phyloP scores from a whole-genome alignment of 2,329 filamentous ascomycete genomes.

The Aspergillus hortae region DNA sequence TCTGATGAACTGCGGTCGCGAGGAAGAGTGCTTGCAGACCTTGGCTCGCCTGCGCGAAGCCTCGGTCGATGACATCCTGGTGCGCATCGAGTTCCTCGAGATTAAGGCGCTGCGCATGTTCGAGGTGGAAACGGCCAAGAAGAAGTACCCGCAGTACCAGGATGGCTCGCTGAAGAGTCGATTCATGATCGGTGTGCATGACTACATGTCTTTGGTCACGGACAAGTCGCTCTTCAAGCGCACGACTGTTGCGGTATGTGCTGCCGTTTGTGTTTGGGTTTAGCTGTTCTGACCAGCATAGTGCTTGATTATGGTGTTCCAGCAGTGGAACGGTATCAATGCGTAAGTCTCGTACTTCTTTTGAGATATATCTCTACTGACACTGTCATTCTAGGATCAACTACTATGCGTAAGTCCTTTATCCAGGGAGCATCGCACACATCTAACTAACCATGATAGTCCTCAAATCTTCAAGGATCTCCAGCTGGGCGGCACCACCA shows the following conservation, averaged over 20 bases:
- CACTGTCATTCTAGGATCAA: conserved; percentile 23
- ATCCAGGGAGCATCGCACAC: background rate
- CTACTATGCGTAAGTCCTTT: conserved; percentile 33
- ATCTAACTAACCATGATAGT: conserved; percentile 12
- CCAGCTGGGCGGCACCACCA: conserved; percentile 33
- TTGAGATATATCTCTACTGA: background rate
- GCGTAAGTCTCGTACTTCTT: conserved; percentile 4
- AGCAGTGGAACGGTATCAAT: conserved; percentile 48
- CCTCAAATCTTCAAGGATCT: conserved; percentile 34
- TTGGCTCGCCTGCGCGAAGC: conserved; percentile 64
- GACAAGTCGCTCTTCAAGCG: conserved; percentile 36
- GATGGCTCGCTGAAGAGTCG: conserved; percentile 60
- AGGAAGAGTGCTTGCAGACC: conserved; percentile 62
- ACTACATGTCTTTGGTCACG: conserved; percentile 30
- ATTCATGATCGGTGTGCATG: conserved; percentile 59
- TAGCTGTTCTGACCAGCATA: conserved; percentile 59
- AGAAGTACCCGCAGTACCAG: conserved; percentile 63
- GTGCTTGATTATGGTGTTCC: conserved; percentile 42
- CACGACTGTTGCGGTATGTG: conserved; percentile 36
- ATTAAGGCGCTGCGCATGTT: conserved; percentile 74
- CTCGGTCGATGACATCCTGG: conserved; percentile 61
- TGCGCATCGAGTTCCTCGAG: conserved; percentile 72
- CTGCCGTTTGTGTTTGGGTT: conserved; percentile 33
- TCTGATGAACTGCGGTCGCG: conserved; percentile 65
- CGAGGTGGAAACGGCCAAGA: conserved; percentile 64